phyloP scores from a whole-genome alignment of 805 yeast genomes.

The Martiniozyma abietophila region DNA sequence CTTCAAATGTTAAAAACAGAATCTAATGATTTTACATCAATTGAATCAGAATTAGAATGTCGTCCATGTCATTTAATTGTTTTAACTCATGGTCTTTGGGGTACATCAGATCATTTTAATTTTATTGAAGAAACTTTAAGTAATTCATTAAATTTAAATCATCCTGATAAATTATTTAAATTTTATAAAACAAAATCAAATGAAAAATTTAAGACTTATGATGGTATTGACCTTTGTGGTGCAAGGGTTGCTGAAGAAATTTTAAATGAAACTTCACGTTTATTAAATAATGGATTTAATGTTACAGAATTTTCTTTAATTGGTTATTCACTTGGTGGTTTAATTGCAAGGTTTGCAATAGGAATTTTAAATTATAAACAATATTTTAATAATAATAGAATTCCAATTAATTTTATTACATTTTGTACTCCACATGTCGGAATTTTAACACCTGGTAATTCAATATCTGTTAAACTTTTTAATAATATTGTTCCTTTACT shows the following conservation, averaged over 20 bases:
- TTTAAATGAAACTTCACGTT: slow-evolving; percentile 27
- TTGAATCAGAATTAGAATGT: slow-evolving; percentile 9
- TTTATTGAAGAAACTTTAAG: slow-evolving; percentile 40
- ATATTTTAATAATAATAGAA: slow-evolving; percentile 41
- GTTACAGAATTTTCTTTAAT: slow-evolving; percentile 67
- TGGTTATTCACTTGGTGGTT: slow-evolving; percentile 87
- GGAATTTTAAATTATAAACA: slow-evolving; percentile 55
- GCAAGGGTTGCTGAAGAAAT: slow-evolving; percentile 66
- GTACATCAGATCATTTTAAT: slow-evolving; percentile 57
- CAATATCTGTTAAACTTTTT: slow-evolving; percentile 42
- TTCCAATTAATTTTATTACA: slow-evolving; percentile 50
- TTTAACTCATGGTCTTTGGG: slow-evolving; percentile 64
- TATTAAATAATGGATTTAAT: slow-evolving; percentile 5
- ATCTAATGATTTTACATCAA: neutral
- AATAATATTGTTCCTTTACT: slow-evolving; percentile 56
- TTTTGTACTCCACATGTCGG: slow-evolving; percentile 70
- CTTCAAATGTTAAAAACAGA: too few species aligned
- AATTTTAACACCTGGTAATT: slow-evolving; percentile 48
- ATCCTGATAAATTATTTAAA: slow-evolving; percentile 22
- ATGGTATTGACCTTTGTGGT: slow-evolving; percentile 83
- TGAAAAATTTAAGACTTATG: slow-evolving; percentile 70
- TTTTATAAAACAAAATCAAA: slow-evolving; percentile 50
- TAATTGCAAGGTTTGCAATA: slow-evolving; percentile 71
- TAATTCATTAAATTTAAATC: slow-evolving; percentile 5
- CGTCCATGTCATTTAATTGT: slow-evolving; percentile 51